These are phyloP conservation scores for Henckelia pumila DNA, from an alignment of 257 asterid species.

Conservation along the genomic window DNA sequence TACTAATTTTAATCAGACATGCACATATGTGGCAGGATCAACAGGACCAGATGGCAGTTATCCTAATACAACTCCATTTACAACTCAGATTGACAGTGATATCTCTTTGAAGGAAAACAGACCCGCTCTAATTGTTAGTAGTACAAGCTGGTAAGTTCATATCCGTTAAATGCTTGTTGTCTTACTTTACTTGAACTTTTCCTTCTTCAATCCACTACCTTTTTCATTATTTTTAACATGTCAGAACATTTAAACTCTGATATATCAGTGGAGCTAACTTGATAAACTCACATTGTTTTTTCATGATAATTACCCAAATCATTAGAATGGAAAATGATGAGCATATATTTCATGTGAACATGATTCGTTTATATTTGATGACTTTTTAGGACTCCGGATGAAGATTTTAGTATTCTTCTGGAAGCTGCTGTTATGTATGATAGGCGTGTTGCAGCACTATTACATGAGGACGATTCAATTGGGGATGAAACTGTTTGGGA, in stretches of 20 bases:
- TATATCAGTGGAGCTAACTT: conserved; percentile 16
- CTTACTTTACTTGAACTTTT: conserved; percentile 12
- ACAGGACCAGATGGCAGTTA: conserved; percentile 33
- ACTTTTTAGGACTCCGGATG: conserved; percentile 85
- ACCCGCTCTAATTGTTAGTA: conserved; percentile 92
- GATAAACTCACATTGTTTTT: conserved; percentile 16
- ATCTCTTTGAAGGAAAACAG: conserved; percentile 63
- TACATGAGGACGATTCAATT: conserved; percentile 67
- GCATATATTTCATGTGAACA: conserved; percentile 14
- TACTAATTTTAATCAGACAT: conserved; percentile 17
- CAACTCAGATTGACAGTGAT: conserved; percentile 54
- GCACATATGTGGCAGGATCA: conserved; percentile 38
- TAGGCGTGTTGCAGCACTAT: conserved; percentile 79
- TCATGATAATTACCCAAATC: conserved; percentile 5
- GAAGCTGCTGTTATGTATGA: conserved; percentile 98
- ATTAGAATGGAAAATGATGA: conserved; percentile 3
- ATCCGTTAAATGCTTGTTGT: conserved; percentile 11
- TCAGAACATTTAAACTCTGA: conserved; percentile 5
- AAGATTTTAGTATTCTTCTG: conserved; percentile 83
- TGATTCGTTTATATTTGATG: conserved; percentile 20
- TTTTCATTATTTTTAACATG: background rate
- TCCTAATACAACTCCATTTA: conserved; percentile 57
- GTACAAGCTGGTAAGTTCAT: conserved; percentile 84
- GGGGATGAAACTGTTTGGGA: conserved; percentile 70
- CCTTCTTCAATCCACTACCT: conserved; percentile 9